Conservation (phyloP, 352 stramenopile genomes). For the Globisporangium spiculum region DNA sequence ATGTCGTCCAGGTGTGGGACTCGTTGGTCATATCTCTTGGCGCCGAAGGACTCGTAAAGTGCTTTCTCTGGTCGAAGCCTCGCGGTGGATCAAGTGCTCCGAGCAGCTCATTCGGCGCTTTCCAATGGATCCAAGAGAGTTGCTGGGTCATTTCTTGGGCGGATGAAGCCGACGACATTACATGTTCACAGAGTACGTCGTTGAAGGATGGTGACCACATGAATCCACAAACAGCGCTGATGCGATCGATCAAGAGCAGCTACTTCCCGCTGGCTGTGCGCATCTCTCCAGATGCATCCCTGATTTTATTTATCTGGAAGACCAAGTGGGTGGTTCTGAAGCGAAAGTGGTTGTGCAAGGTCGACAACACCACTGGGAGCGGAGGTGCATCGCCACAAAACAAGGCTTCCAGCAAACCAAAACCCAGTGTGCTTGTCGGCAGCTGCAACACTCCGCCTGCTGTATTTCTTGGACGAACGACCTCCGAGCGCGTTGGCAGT, state of each 20-base stretch:
- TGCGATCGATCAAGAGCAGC: constrained; percentile 77
- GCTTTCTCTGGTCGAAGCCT: constrained; percentile 78
- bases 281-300: constrained; percentile 53
- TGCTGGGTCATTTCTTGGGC: constrained; percentile 86
- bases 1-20: constrained; percentile 42
- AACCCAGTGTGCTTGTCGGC: constrained; percentile 35
- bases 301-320: constrained; percentile 77
- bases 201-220: constrained; percentile 81
- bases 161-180: constrained; percentile 79
- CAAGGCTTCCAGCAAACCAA: constrained; percentile 24
- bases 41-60: constrained; percentile 74
- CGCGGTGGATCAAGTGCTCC: constrained; percentile 22
- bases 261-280: constrained; percentile 67
- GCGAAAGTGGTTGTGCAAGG: constrained; percentile 72
- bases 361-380: constrained; percentile 21
- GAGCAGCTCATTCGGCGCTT: constrained; percentile 21
- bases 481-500: neutral
- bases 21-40: constrained; percentile 73
- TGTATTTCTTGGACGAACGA: constrained; percentile 21
- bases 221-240: constrained; percentile 74
- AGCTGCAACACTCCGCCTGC: constrained; percentile 52
- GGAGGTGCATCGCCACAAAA: constrained; percentile 21
- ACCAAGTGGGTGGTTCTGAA: constrained; percentile 75
- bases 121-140: constrained; percentile 72
- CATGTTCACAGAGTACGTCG: constrained; percentile 79